Base-by-base conservation (phyloP, 257 asterid species). In the Solanum clarkiae region DNA sequence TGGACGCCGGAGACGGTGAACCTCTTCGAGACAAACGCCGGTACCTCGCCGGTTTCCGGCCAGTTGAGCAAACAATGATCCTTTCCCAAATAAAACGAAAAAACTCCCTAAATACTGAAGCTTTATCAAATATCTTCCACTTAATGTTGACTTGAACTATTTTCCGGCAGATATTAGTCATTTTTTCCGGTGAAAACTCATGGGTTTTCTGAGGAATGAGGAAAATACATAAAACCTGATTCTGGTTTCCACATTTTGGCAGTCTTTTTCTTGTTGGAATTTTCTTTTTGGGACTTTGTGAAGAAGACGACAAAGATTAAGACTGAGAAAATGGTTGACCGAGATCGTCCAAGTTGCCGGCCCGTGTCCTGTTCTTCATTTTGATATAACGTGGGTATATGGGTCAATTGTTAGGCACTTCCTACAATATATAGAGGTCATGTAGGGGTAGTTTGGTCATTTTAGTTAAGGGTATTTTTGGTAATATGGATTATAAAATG, bases 81-180 rank as follows among this genome's bases (percentile, higher is more conserved):
- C 91, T 90, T 53, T 93, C 93, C 92, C 98, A 93, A 55, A 95
- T 15, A 36, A 92, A 83, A 62, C 89, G 86, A 84, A 91, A 89
- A 83, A 94, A 88, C 4, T 91, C 93, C 22, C 91, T 90, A 77
- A 93, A 85, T 16, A 86, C 84, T 40, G 94, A 71, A 60, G 91
- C 91, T 85, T 92, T 95, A 0, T 90, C 94, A 3, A 86, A n/a
- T 57, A 93, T 80, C 85, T 88, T 91, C 95, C 93, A 93, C 86
- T 92, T 90, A 82, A 95, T 84, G 84, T 92, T 92, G 80, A 92
- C 84, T 85, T 88, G 94, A 89, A 92, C 93, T 60, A 94, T 88
- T 89, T 87, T 92, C 88, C 92, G 88, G 92, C 91, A 89, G 59
- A 94, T 85, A 62, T 86, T 91, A 29, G 91, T 88, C 96, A 95